These are phyloP conservation scores for Allodekkera sacchari DNA, from an alignment of 805 yeast species.

Conservation along the genomic window DNA sequence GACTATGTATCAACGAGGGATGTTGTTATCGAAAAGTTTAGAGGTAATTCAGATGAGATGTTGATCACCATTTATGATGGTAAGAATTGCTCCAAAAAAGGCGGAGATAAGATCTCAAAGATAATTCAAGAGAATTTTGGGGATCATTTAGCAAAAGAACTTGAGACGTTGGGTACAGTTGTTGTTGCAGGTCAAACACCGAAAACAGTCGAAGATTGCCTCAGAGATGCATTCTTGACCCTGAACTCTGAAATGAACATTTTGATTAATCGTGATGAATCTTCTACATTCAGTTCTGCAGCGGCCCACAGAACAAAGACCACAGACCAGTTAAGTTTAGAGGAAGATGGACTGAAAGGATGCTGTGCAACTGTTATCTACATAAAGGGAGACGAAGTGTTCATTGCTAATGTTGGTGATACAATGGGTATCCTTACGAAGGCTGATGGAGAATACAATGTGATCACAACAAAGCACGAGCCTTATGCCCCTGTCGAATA, in stretches of 20 bases:
- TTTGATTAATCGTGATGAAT: conserved; percentile 36
- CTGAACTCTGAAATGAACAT: conserved; percentile 79
- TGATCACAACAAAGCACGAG: conserved; percentile 70
- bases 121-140: conserved; percentile 68
- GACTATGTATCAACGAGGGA: conserved; percentile 69
- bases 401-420: conserved; percentile 88
- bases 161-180: conserved; percentile 31
- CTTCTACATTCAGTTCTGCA: conserved; percentile 33
- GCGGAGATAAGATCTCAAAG: conserved; percentile 62
- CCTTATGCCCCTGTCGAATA: conserved; percentile 74
- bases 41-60: conserved; percentile 78
- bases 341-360: conserved; percentile 70
- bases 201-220: conserved; percentile 59
- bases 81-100: conserved; percentile 43
- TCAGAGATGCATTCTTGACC: conserved; percentile 71
- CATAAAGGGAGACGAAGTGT: conserved; percentile 59
- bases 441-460: conserved; percentile 71
- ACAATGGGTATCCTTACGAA: conserved; percentile 73
- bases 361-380: conserved; percentile 79
- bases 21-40: conserved; percentile 75
- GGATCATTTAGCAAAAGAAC: conserved; percentile 57
- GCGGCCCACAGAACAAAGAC: conserved; percentile 46
- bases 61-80: conserved; percentile 85
- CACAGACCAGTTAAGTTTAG: conserved; percentile 45
- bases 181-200: conserved; percentile 29